phyloP scores from a whole-genome alignment of 1,284 basidiomycete genomes.

The Ceratorhiza oryzae-sativae region DNA sequence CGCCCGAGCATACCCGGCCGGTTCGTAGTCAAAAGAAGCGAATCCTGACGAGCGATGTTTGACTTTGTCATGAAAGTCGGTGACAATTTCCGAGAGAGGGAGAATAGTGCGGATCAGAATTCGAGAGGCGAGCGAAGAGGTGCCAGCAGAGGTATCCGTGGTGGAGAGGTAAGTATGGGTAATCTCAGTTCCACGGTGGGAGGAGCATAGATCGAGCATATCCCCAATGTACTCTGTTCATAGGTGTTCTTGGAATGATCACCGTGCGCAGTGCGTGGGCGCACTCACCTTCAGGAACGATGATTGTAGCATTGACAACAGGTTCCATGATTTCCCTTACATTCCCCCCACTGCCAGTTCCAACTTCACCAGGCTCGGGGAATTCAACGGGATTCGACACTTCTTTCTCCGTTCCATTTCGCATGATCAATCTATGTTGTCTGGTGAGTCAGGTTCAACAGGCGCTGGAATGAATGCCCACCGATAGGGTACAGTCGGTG shows the following conservation, averaged over 20 bases:
- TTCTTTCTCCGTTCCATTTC: constrained; percentile 65
- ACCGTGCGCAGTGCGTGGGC: constrained; percentile 15
- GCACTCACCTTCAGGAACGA: constrained; percentile 85
- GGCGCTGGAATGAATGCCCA: constrained; percentile 49
- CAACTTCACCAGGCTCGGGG: constrained; percentile 76
- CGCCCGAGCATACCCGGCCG: constrained; percentile 82
- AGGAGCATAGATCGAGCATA: constrained; percentile 91
- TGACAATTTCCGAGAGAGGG: constrained; percentile 91
- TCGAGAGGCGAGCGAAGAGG: constrained; percentile 58
- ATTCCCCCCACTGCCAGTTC: constrained; percentile 50
- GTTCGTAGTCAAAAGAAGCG: constrained; percentile 94
- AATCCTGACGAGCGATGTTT: constrained; percentile 92
- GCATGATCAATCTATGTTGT: constrained; percentile 69
- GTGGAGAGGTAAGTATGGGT: constrained; percentile 81
- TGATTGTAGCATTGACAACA: constrained; percentile 87
- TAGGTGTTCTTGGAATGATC: constrained; percentile 5
- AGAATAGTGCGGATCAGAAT: constrained; percentile 81
- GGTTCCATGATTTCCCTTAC: constrained; percentile 87
- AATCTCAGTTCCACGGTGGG: constrained; percentile 77
- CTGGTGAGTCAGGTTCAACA: neutral
- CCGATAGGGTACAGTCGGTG: constrained; percentile 92
- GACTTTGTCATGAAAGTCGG: constrained; percentile 90
- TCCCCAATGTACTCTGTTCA: constrained; percentile 78
- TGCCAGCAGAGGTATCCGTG: constrained; percentile 48
- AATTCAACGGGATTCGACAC: constrained; percentile 94